Conservation (phyloP, 179 eudicot genomes). For the Spergularia azorica region DNA sequence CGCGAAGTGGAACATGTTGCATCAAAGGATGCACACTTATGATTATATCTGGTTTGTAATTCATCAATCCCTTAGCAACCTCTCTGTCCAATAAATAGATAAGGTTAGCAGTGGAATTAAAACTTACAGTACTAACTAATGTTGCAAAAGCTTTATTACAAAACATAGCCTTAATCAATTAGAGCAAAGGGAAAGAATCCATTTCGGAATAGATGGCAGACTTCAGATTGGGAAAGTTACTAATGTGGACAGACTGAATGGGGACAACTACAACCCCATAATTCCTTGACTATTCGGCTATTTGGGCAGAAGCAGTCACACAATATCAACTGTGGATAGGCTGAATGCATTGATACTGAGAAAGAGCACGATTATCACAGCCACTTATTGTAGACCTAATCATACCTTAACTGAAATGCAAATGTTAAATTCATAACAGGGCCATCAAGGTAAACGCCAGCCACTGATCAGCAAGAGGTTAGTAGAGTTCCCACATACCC, state of each 20-base stretch:
- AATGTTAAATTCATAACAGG: neutral
- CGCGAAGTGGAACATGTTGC: slow-evolving; percentile 98
- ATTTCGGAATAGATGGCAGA: neutral
- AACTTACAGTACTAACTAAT: too few species aligned
- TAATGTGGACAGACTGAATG: too few species aligned
- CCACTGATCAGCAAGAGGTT: neutral
- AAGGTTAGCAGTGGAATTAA: neutral
- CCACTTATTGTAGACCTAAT: neutral
- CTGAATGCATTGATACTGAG: neutral
- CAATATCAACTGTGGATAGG: neutral
- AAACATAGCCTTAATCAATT: too few species aligned
- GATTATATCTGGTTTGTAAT: slow-evolving; percentile 92
- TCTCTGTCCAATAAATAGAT: slow-evolving; percentile 49
- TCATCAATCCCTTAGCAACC: slow-evolving; percentile 92
- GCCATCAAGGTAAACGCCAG: neutral
- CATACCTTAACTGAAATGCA: neutral
- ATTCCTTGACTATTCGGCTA: neutral
- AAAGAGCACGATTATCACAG: neutral
- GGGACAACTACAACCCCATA: neutral
- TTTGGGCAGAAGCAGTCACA: neutral
- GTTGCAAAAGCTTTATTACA: too few species aligned
- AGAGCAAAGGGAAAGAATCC: neutral
- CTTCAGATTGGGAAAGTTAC: neutral
- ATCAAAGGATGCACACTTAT: slow-evolving; percentile 97
- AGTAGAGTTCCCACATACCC: neutral